Evolutionary conservation across 2,329 filamentous ascomycete species (phyloP), one percentile per base, ranked within the genome.

Genomic region (Claviceps cyperi): DNA sequence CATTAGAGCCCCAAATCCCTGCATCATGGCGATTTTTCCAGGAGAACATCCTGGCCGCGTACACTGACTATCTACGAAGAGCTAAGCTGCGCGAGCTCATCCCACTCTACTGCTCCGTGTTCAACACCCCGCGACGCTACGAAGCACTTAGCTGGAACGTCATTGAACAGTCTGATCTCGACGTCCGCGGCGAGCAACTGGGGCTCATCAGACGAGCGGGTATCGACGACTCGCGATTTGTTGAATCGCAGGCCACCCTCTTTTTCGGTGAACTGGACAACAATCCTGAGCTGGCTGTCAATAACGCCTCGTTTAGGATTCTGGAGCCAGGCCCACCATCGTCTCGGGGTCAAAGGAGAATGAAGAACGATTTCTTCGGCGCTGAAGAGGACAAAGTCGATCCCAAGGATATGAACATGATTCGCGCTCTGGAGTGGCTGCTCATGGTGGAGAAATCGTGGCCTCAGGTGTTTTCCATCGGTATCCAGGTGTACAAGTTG

Each of bases 371-470:
- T 52, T 86, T 94, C 59, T 78, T 90, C 49, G 81, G 82, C 4
- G 77, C 80, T 2, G 72, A 80, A 66, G 68, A 70, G 8, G 71
- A 70, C 50, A 60, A 58, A 9, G 68, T 81, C 9, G 73, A 80
- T 7, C 66, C 73, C 43, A 78, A 84, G 52, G 83, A 91, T 54
- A 78, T 83, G 57, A 66, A 75, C 36, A 73, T 95, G 48, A 87
- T 96, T 44, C 77, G 84, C 51, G 81, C 85, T 38, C 69, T 96
- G 52, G 86, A 94, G 60, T 97, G 91, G 90, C 82, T 91, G 62
- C 69, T 86, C 51, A 75, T 86, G 50, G 76, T 91, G 8, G 78
- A 84, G 47, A 83, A 78, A 13, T 75, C 85, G 50, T 90, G 84
- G 82, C 71, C 75, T 15, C 74, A 83, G 51, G 81, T 86, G 21